A percentile compares a stretch with the other conserved stretches of the same genome.
These are phyloP conservation scores for Vachellia collinsii DNA, from an alignment of 306 rosid species.

Conservation along the genomic window DNA sequence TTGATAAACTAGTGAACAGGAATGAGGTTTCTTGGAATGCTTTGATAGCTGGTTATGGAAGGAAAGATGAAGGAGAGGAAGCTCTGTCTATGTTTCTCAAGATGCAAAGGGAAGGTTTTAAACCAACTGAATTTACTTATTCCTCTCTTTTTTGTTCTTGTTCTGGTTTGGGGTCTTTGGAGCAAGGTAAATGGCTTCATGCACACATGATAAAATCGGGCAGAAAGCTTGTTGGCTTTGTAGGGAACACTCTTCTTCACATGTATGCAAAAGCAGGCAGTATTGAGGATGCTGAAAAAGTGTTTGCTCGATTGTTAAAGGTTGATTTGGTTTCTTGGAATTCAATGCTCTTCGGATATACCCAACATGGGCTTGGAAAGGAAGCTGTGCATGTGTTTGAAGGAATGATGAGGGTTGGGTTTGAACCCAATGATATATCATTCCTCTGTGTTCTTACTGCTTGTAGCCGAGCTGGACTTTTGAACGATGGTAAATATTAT, in stretches of 20 bases:
- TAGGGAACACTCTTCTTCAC: conserved; percentile 58
- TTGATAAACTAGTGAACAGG: conserved; percentile 43
- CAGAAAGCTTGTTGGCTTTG: conserved; percentile 45
- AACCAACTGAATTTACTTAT: conserved; percentile 48
- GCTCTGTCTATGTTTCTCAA: conserved; percentile 44
- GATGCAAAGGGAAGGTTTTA: conserved; percentile 53
- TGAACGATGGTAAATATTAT: conserved; percentile 49
- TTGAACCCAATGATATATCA: conserved; percentile 51
- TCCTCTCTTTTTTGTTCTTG: conserved; percentile 47
- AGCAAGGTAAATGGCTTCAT: conserved; percentile 57
- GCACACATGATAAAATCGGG: conserved; percentile 49
- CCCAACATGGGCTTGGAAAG: conserved; percentile 60
- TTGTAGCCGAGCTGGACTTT: conserved; percentile 57
- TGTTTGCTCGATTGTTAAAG: conserved; percentile 42
- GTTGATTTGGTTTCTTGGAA: conserved; percentile 56
- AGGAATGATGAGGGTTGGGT: conserved; percentile 43
- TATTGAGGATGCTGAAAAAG: conserved; percentile 55
- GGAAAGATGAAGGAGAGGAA: conserved; percentile 49
- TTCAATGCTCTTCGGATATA: conserved; percentile 58
- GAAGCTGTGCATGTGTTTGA: conserved; percentile 51
- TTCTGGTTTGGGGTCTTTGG: conserved; percentile 49
- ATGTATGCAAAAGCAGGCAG: conserved; percentile 59
- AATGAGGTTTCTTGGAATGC: conserved; percentile 62
- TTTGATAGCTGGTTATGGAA: conserved; percentile 49
- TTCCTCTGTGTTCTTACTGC: conserved; percentile 55